Base-by-base conservation (phyloP, 352 stramenopile species). In the Pythium monospermum region DNA sequence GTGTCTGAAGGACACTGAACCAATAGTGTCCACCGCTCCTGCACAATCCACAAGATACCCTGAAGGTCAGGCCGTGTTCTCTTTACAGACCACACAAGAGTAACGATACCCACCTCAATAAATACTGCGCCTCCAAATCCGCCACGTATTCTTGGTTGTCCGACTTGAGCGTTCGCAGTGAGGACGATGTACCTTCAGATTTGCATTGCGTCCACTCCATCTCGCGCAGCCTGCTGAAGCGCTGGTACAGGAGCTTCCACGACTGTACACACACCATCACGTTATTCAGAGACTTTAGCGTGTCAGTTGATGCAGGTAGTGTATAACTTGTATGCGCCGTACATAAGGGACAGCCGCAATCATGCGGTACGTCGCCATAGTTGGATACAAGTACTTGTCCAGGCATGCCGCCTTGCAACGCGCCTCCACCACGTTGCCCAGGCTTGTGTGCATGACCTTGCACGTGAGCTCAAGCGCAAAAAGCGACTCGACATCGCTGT, bases 1-100 rank as follows among this genome's bases (percentile, higher is more conserved):
- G 61, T 1, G 72, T 66, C 39, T 87, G 68, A 40, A 70, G 61
- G 0, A 90, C 72, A 36, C 61, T 86, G 53, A 90, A 90, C 74
- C 72, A 86, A 27, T 90, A 90, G 42, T 90, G 79, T 0, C 79
- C 79, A 13, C 79, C 79, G 50, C 78, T 87, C 43, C 70, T 83
- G 33, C 4, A 18, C 31, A n/a, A n/a, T n/a, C n/a, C n/a, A n/a
- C n/a, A n/a, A n/a, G n/a, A n/a, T n/a, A n/a, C n/a, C n/a, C n/a
- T n/a, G n/a, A n/a, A n/a, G n/a, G n/a, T n/a, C n/a, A n/a, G n/a
- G n/a, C n/a, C n/a, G n/a, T n/a, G n/a, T n/a, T n/a, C n/a, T n/a
- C n/a, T n/a, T n/a, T n/a, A n/a, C n/a, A n/a, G n/a, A n/a, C n/a
- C n/a, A n/a, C n/a, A n/a, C n/a, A n/a, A n/a, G n/a, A n/a, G n/a